Conservation (phyloP, 2,329 filamentous ascomycete genomes). For the Aspergillus thermomutatus region DNA sequence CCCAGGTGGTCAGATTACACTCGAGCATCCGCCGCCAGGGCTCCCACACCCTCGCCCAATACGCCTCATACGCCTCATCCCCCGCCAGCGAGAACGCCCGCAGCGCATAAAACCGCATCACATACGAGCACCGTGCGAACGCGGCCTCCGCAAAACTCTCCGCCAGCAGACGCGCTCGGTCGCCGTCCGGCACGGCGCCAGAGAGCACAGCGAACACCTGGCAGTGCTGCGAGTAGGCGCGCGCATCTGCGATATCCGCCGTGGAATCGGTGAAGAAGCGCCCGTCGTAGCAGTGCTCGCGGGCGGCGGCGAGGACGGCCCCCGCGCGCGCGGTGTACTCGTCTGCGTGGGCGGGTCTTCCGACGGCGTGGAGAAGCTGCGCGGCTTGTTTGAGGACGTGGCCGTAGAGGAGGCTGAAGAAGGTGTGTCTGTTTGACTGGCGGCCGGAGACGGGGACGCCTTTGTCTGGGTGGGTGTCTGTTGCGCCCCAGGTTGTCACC, state of each 20-base stretch:
- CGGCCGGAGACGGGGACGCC: constrained; percentile 40
- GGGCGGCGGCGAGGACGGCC: constrained; percentile 18
- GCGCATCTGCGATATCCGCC: constrained; percentile 21
- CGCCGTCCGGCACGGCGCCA: constrained; percentile 12
- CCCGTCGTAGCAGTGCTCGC: constrained; percentile 28
- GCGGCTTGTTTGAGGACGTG: constrained; percentile 36
- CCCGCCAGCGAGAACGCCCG: constrained; percentile 35
- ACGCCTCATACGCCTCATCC: constrained; percentile 30
- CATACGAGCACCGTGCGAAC: constrained; percentile 36
- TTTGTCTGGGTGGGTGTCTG: constrained; percentile 31
- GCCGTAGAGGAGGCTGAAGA: constrained; percentile 41
- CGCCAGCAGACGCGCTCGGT: constrained; percentile 22
- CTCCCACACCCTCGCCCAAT: constrained; percentile 31
- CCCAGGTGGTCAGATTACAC: constrained; percentile 41
- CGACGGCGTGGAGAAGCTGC: constrained; percentile 28
- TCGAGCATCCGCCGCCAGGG: constrained; percentile 40
- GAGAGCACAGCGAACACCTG: constrained; percentile 31
- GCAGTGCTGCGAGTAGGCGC: constrained; percentile 26
- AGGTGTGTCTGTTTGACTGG: constrained; percentile 38
- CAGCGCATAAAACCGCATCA: constrained; percentile 43
- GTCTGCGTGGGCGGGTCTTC: constrained; percentile 28
- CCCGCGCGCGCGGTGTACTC: constrained; percentile 25
- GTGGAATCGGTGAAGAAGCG: constrained; percentile 33
- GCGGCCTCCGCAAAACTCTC: constrained; percentile 23
- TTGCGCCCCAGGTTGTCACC: constrained; percentile 31